Base-by-base conservation (phyloP, 139 green algal species). In the Monoraphidium neglectum region DNA sequence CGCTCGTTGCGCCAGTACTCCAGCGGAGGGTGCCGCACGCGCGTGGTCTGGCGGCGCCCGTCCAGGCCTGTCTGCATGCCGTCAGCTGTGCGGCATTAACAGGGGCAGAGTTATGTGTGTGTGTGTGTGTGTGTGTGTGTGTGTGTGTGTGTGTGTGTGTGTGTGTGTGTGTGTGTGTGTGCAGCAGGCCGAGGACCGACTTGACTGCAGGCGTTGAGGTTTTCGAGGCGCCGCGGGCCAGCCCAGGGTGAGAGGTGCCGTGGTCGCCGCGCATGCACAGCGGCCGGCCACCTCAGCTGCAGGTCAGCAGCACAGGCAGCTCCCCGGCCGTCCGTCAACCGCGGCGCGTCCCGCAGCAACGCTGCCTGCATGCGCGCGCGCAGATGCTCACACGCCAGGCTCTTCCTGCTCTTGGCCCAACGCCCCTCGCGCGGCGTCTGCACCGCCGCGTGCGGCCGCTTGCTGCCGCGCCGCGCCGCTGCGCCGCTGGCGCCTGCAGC, bases 1-100 rank as follows among this genome's bases (percentile, higher is more conserved):
- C 18, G 37, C 33, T 79, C 73, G 38, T 79, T 79, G 47, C 73
- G 46, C 63, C 63, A 79, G 33, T 65, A 79, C 64, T 79, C 62
- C 24, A 79, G 28, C 1, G 73, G 73, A 49, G 46, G 54, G 21
- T 47, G 63, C 13, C 51, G 63, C 49, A 67, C 35, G 24, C 73
- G 73, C 15, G 18, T 67, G 15, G 73, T 73, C 26, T 73, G 40
- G 28, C 73, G 49, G 23, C 49, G 26, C 2, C 73, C 73, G 26
- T 72, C 73, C n/a, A 47, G n/a, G n/a, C 12, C 73, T 16, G 66
- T 3, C n/a, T 26, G 26, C 33, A 73, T 51, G 13, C 73, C 73
- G 24, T 73, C 73, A 72, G 61, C 73, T 79, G 64, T 8, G 43
- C 8, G 43, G 8, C n/a, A 38, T 12, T 13, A 43, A 12, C 15